Conservation (phyloP, 305 asterid genomes). For the Fraxinus floribunda region DNA sequence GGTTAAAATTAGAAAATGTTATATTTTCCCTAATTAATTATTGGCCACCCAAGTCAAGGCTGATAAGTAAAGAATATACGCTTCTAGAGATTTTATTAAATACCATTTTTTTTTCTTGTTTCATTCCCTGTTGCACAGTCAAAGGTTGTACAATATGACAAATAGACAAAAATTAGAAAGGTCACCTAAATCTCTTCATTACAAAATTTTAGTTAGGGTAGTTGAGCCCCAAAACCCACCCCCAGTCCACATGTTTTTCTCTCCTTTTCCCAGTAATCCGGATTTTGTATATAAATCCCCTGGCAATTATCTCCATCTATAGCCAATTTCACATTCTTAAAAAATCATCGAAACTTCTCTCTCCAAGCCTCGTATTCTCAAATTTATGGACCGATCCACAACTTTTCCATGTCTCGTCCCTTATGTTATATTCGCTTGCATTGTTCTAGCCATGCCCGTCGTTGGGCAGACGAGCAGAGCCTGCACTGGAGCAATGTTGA, state of each 20-base stretch:
- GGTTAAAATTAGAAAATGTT: no score
- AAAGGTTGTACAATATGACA: not conserved
- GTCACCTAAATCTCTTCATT: slow-evolving; percentile 23
- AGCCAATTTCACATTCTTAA: not conserved
- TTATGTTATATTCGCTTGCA: not conserved
- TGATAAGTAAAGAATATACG: not conserved
- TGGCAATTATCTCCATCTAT: not conserved
- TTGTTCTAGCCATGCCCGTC: not conserved
- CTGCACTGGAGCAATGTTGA: slow-evolving; percentile 51
- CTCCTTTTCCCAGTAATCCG: not conserved
- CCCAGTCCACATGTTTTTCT: not conserved
- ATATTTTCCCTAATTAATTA: not conserved
- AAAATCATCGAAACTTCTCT: not conserved
- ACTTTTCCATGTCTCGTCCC: not conserved
- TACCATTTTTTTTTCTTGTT: not conserved
- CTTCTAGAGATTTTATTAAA: not conserved
- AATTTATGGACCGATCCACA: slow-evolving; percentile 11
- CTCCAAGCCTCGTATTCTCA: not conserved
- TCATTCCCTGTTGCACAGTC: not conserved
- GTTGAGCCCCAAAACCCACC: slow-evolving; percentile 37
- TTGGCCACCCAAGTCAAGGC: not conserved
- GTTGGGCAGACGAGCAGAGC: slow-evolving; percentile 25
- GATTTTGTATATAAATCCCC: slow-evolving; percentile 10
- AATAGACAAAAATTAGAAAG: not conserved
- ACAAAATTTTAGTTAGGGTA: slow-evolving; percentile 32